Conservation (phyloP, 306 rosid species). For the Vigna trinervia region DNA sequence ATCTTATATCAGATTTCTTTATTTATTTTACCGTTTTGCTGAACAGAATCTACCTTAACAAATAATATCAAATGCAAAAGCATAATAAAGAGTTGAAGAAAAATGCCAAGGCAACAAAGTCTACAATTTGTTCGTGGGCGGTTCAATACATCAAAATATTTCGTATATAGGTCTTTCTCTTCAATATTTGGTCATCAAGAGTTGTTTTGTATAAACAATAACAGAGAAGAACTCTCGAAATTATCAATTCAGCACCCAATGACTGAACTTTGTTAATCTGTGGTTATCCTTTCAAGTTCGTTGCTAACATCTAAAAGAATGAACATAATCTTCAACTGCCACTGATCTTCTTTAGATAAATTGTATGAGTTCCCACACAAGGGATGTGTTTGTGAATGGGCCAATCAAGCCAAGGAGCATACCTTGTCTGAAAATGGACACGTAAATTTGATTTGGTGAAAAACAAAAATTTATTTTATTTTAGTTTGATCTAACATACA, state of each 20-base stretch:
- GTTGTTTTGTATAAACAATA: constrained; percentile 37
- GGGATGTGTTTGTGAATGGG: background rate
- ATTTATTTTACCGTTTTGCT: no score
- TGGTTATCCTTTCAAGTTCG: constrained; percentile 16
- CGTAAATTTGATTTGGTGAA: constrained; percentile 21
- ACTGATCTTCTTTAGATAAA: constrained; percentile 32
- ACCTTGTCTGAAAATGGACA: constrained; percentile 75
- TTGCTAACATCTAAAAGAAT: constrained; percentile 47
- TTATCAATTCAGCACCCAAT: constrained; percentile 35
- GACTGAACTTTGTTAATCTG: constrained; percentile 23
- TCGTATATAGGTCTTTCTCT: background rate
- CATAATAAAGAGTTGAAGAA: constrained; percentile 15
- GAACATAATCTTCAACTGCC: constrained; percentile 39
- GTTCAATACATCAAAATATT: constrained; percentile 8
- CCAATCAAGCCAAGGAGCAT: constrained; percentile 75
- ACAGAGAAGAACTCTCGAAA: constrained; percentile 10
- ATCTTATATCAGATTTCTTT: no score
- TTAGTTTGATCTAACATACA: background rate
- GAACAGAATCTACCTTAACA: background rate
- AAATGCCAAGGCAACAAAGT: constrained; percentile 32
- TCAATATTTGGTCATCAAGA: constrained; percentile 15
- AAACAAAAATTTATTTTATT: background rate
- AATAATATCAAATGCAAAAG: background rate
- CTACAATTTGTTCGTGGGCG: background rate
- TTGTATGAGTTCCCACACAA: background rate